Conservation (phyloP, 345 rosid species). For the Eucalyptus sideroxylon region DNA sequence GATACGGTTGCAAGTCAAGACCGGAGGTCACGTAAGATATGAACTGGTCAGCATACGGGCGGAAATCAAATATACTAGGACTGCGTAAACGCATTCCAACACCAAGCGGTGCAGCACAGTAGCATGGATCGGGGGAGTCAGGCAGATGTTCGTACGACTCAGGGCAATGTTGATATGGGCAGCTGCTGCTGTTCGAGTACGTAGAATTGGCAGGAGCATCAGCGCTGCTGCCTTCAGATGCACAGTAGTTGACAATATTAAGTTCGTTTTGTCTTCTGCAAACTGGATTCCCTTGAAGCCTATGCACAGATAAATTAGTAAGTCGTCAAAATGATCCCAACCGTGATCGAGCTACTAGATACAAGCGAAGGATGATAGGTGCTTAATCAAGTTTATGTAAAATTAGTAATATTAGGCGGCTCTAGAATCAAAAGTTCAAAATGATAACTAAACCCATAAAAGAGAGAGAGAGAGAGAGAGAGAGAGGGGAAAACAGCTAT, state of each 20-base stretch:
- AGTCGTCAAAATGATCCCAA: background rate
- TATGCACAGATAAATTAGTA: background rate
- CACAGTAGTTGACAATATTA: slow-evolving; percentile 24
- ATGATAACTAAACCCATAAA: background rate
- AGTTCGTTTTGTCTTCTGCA: slow-evolving; percentile 22
- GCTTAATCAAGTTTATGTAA: background rate
- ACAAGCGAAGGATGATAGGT: background rate
- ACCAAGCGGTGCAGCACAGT: slow-evolving; percentile 42
- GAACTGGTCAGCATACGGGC: slow-evolving; percentile 12
- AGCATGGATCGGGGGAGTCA: slow-evolving; percentile 25
- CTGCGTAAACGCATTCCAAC: slow-evolving; percentile 30
- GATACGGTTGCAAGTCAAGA: slow-evolving; percentile 23
- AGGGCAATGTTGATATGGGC: slow-evolving; percentile 30
- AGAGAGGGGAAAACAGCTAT: background rate
- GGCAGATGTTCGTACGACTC: slow-evolving; percentile 8
- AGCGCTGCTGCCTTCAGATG: background rate
- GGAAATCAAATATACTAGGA: slow-evolving; percentile 38
- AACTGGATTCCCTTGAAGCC: slow-evolving; percentile 57
- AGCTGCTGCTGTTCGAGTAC: background rate
- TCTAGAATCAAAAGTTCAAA: background rate
- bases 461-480: background rate
- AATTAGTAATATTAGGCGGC: background rate
- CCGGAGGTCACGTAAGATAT: background rate
- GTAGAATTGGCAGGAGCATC: slow-evolving; percentile 11
- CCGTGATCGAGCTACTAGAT: background rate